These are phyloP conservation scores for Dothistroma septosporum DNA, from an alignment of 2,329 filamentous ascomycete species.

Conservation along the genomic window DNA sequence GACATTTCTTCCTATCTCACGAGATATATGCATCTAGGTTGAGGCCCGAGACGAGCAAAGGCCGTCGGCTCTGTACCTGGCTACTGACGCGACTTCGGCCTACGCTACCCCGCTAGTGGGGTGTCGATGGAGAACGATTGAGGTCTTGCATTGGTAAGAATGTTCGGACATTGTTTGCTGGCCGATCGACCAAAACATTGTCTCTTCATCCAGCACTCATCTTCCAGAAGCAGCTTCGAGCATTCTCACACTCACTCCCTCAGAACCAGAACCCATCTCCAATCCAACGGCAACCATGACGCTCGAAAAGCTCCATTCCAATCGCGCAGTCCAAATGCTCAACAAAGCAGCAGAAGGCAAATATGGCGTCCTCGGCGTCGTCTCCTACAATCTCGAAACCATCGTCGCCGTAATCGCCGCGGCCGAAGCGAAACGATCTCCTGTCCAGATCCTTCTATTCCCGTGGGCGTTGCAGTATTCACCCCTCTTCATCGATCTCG, in stretches of 20 bases:
- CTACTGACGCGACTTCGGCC: not conserved
- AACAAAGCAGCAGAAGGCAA: conserved; percentile 32
- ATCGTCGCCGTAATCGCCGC: conserved; percentile 66
- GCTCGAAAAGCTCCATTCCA: conserved; percentile 25
- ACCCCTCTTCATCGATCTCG: conserved; percentile 46
- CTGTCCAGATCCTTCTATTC: conserved; percentile 69
- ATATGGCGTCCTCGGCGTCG: conserved; percentile 34
- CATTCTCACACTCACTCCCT: not conserved
- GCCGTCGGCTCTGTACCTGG: not conserved
- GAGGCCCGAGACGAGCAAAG: not conserved
- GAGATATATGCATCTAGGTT: not conserved
- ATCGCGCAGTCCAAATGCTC: conserved; percentile 34
- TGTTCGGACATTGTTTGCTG: not conserved
- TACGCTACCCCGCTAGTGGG: not conserved
- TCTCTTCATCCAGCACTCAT: not conserved
- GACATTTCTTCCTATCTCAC: not conserved
- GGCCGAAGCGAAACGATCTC: conserved; percentile 62
- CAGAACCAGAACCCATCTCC: not conserved
- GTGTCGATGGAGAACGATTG: not conserved
- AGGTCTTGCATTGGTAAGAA: not conserved
- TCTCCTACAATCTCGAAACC: conserved; percentile 56
- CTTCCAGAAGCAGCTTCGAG: not conserved
- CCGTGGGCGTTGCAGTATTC: conserved; percentile 70
- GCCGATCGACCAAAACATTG: not conserved
- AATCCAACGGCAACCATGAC: conserved; percentile 16